These are phyloP conservation scores for Saccharomyces hybrid DNA, from an alignment of 1,139 yeast genomes.

Conservation along the genomic window DNA sequence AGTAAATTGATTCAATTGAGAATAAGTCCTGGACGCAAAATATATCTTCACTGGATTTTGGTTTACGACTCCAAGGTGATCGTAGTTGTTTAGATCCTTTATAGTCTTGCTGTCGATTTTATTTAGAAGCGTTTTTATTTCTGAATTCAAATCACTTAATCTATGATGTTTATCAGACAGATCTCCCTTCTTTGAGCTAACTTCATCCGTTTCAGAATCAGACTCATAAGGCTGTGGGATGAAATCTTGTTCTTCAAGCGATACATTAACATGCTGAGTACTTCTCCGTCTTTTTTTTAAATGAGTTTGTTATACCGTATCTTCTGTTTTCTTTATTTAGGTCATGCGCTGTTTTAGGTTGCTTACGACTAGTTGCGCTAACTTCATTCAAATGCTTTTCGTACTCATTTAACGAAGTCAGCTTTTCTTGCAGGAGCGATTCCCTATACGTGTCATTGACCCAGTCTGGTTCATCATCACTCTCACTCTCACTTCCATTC, in stretches of 20 bases:
- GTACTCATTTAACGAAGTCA: conserved; percentile 34
- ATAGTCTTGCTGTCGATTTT: conserved; percentile 33
- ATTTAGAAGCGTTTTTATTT: conserved; percentile 39
- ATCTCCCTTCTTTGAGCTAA: conserved; percentile 1
- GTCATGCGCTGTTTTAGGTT: conserved; percentile 5
- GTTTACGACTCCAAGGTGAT: conserved; percentile 7
- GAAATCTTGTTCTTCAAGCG: conserved; percentile 22
- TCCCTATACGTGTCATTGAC: conserved; percentile 41
- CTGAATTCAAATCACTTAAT: conserved; percentile 32
- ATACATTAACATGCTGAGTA: conserved; percentile 17
- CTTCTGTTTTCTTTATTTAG: conserved; percentile 10
- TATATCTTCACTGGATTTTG: conserved; percentile 46
- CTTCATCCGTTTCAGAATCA: conserved; percentile 28
- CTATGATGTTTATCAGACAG: conserved; percentile 23
- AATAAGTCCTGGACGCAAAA: conserved; percentile 84
- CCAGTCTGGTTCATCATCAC: conserved; percentile 52
- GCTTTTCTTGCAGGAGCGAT: conserved; percentile 29
- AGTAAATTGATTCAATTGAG: conserved; percentile 78
- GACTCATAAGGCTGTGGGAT: conserved; percentile 30
- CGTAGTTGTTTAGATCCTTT: conserved; percentile 5
- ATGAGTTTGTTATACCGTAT: conserved; percentile 6
- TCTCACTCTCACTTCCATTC: conserved; percentile 10
- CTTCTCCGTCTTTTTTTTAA: conserved; percentile 18
- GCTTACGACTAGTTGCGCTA: conserved; percentile 12
- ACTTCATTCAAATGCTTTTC: conserved; percentile 34